Conservation (phyloP, 805 yeast genomes). For the Starmerella vitae region DNA sequence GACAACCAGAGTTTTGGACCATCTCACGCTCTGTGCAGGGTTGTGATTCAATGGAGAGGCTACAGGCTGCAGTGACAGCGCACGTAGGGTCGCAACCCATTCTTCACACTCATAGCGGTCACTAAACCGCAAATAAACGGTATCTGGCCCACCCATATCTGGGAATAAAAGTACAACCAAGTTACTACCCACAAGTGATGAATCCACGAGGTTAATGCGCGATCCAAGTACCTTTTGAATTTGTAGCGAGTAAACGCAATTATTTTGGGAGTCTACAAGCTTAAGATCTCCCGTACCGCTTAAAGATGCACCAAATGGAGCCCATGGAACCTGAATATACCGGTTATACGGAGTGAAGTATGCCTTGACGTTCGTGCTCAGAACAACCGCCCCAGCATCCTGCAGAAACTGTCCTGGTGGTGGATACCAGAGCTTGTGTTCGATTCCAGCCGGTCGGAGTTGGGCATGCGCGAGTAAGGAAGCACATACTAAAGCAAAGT, state of each 20-base stretch:
- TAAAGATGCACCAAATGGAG: constrained; percentile 13
- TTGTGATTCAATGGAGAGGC: constrained; percentile 17
- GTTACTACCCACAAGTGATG: constrained; percentile 15
- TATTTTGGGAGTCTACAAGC: constrained; percentile 5
- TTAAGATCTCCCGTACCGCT: constrained; percentile 16
- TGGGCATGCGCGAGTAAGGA: constrained; percentile 17
- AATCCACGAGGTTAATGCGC: constrained; percentile 14
- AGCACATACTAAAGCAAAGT: constrained; percentile 9
- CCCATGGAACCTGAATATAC: constrained; percentile 15
- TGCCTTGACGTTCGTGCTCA: constrained; percentile 19
- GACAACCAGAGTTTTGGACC: constrained; percentile 5
- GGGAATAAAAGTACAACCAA: constrained; percentile 18
- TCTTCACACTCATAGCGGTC: constrained; percentile 24
- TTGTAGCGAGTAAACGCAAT: constrained; percentile 9
- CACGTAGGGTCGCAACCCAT: constrained; percentile 25
- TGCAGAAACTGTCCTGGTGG: constrained; percentile 5
- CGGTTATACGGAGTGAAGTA: constrained; percentile 13
- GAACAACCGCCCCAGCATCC: constrained; percentile 7
- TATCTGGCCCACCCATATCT: constrained; percentile 19
- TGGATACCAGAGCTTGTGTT: constrained; percentile 18
- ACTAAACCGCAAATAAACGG: constrained; percentile 20
- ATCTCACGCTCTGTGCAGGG: constrained; percentile 14
- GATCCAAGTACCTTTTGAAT: constrained; percentile 8
- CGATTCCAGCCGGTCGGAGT: constrained; percentile 17
- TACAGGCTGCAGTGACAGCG: constrained; percentile 21